phyloP scores from a whole-genome alignment of 139 green algal species.

The Marvania coccoides region DNA sequence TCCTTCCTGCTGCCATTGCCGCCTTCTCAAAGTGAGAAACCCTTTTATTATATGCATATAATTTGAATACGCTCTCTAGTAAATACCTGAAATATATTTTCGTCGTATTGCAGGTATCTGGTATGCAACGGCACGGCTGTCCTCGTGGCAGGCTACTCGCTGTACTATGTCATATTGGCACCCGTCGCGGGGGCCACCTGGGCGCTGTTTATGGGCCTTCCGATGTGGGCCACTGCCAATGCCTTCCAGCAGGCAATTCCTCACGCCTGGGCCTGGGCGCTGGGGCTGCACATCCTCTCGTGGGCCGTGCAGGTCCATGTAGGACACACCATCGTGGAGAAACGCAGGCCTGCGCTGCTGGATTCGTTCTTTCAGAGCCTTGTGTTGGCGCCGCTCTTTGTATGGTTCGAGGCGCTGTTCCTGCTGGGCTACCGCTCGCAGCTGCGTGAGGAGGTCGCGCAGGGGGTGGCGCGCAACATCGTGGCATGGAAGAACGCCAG shows the following conservation, averaged over 20 bases:
- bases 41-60: too few species aligned
- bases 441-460: constrained; percentile 38
- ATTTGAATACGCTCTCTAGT: too few species aligned
- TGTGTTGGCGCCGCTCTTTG: constrained; percentile 68
- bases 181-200: constrained; percentile 62
- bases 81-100: background rate
- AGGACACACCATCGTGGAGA: constrained; percentile 68
- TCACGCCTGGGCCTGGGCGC: constrained; percentile 43
- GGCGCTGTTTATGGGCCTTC: constrained; percentile 43
- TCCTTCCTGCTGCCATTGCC: background rate
- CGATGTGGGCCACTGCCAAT: constrained; percentile 47
- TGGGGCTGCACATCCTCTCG: constrained; percentile 42
- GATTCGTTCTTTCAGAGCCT: constrained; percentile 69
- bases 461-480: constrained; percentile 22
- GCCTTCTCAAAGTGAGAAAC: too few species aligned
- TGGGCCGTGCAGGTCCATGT: constrained; percentile 43
- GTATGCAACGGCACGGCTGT: constrained; percentile 30
- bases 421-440: constrained; percentile 49
- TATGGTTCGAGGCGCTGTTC: constrained; percentile 82
- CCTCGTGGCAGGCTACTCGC: constrained; percentile 19
- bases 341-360: constrained; percentile 63
- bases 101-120: background rate
- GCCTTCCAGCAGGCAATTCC: constrained; percentile 33
- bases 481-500: background rate
- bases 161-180: constrained; percentile 66